These are phyloP conservation scores for Citeromyces nyonsensis DNA, from an alignment of 805 yeast species.

Conservation along the genomic window DNA sequence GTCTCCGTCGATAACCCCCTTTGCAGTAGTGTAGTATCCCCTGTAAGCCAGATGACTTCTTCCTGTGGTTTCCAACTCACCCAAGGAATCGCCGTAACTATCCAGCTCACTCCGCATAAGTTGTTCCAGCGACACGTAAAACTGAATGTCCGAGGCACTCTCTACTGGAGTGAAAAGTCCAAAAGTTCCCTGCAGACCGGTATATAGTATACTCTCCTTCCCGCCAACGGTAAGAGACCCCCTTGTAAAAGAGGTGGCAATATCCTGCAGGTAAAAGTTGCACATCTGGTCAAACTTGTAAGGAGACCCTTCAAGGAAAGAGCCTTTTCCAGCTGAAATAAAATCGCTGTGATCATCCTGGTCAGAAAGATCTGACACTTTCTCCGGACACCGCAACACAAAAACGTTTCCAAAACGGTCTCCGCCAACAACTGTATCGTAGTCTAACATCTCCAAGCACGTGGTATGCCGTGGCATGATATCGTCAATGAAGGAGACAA, in stretches of 20 bases:
- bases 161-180: slow-evolving; percentile 61
- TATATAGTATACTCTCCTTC: slow-evolving; percentile 46
- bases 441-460: slow-evolving; percentile 43
- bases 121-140: slow-evolving; percentile 39
- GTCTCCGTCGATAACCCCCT: slow-evolving; percentile 79
- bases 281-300: slow-evolving; percentile 35
- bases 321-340: slow-evolving; percentile 14
- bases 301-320: slow-evolving; percentile 31
- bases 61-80: slow-evolving; percentile 20
- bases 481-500: slow-evolving; percentile 61
- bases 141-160: slow-evolving; percentile 43
- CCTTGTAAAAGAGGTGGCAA: slow-evolving; percentile 43
- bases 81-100: slow-evolving; percentile 15
- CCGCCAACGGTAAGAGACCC: slow-evolving; percentile 48
- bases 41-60: slow-evolving; percentile 56
- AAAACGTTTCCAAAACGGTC: slow-evolving; percentile 79
- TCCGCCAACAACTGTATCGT: slow-evolving; percentile 66
- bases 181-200: slow-evolving; percentile 71
- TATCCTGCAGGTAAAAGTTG: slow-evolving; percentile 54
- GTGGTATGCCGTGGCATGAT: slow-evolving; percentile 52
- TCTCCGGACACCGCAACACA: slow-evolving; percentile 44
- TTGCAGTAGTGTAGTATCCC: slow-evolving; percentile 70
- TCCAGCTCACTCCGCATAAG: slow-evolving; percentile 19
- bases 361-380: slow-evolving; percentile 29
- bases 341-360: slow-evolving; percentile 30